Conservation (phyloP, 1,284 basidiomycete species). For the Malassezia slooffiae region DNA sequence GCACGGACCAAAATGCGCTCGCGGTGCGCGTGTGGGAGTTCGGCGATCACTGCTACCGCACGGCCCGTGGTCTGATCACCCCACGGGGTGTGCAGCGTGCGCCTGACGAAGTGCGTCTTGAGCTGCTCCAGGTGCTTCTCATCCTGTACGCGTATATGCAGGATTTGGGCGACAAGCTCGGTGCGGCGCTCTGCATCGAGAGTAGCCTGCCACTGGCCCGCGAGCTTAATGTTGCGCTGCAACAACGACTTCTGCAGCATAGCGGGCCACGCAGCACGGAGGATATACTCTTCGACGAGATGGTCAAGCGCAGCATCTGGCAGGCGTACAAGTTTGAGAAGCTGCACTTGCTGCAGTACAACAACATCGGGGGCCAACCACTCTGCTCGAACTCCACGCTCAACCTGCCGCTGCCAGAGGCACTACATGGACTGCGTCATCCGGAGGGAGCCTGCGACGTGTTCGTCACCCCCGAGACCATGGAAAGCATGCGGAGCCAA, state of each 20-base stretch:
- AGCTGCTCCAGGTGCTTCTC: conserved; percentile 9
- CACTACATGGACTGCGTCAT: too few relatives aligned
- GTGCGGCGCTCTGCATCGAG: too few relatives aligned
- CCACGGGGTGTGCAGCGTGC: not conserved
- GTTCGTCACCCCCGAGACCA: too few relatives aligned
- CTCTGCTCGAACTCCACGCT: too few relatives aligned
- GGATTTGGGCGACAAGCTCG: too few relatives aligned
- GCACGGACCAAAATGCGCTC: not conserved
- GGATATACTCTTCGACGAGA: conserved; percentile 3
- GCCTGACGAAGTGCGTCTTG: not conserved
- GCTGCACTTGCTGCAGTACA: too few relatives aligned
- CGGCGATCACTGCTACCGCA: conserved; percentile 4
- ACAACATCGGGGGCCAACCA: too few relatives aligned
- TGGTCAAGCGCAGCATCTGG: conserved; percentile 13
- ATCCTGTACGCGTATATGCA: conserved; percentile 1
- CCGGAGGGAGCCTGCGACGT: too few relatives aligned
- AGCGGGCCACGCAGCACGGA: not conserved
- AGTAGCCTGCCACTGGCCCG: not conserved
- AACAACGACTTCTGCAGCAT: too few relatives aligned
- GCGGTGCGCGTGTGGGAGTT: conserved; percentile 3
- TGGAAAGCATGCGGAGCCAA: too few relatives aligned
- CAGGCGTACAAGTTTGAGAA: conserved; percentile 6
- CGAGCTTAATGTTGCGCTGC: too few relatives aligned
- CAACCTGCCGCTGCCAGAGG: too few relatives aligned
- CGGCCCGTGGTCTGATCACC: conserved; percentile 9